These are phyloP conservation scores for Diutina mesorugosa DNA, from an alignment of 1,139 yeast genomes.

Conservation along the genomic window DNA sequence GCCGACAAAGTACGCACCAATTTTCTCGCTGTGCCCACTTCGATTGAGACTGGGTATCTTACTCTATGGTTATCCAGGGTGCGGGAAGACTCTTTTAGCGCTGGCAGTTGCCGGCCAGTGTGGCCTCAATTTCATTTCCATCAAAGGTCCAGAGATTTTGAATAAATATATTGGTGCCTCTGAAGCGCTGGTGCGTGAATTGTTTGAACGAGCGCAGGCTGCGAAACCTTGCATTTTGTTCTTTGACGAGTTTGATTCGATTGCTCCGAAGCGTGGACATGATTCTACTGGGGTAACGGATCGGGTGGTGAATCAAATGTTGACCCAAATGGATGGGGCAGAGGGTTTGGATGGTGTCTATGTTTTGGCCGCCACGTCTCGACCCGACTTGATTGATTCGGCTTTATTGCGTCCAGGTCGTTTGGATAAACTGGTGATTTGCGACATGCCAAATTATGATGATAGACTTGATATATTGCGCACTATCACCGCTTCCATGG, in stretches of 20 bases:
- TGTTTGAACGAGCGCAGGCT: constrained; percentile 87
- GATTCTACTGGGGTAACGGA: constrained; percentile 98
- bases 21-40: constrained; percentile 77
- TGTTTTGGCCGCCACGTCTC: constrained; percentile 88
- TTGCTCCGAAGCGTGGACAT: constrained; percentile 97
- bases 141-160: constrained; percentile 92
- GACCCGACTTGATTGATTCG: constrained; percentile 92
- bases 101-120: constrained; percentile 92
- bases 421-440: constrained; percentile 79
- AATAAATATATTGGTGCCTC: constrained; percentile 97
- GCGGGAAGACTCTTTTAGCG: constrained; percentile 90
- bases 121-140: constrained; percentile 85
- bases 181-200: constrained; percentile 86
- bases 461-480: constrained; percentile 66
- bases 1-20: constrained; percentile 95
- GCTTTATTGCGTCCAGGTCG: constrained; percentile 94
- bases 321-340: constrained; percentile 99
- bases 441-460: constrained; percentile 67
- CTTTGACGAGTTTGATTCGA: constrained; percentile 93
- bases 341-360: constrained; percentile 96
- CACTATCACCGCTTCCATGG: constrained; percentile 49
- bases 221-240: constrained; percentile 91
- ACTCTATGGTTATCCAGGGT: constrained; percentile 93
- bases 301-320: constrained; percentile 90
- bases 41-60: constrained; percentile 81